These are phyloP conservation scores for Edaphochlamys debaryana DNA, from an alignment of 139 green algal species.

Conservation along the genomic window DNA sequence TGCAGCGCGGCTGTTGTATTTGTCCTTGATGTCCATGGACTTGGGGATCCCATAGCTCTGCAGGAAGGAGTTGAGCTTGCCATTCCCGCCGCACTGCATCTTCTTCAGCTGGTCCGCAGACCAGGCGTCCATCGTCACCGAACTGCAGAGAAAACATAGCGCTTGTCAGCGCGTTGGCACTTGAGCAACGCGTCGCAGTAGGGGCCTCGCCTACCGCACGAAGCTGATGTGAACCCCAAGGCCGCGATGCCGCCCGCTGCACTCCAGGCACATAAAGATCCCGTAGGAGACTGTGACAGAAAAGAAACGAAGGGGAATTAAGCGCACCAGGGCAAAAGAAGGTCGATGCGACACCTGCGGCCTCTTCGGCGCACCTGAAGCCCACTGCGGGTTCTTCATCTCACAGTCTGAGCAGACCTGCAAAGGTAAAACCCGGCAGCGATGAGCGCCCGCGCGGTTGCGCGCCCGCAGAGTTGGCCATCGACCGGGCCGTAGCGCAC, in stretches of 20 bases:
- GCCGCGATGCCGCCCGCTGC: constrained; percentile 92
- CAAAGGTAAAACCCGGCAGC: background rate
- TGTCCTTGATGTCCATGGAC: constrained; percentile 87
- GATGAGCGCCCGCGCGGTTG: background rate
- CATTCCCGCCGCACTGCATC: constrained; percentile 96
- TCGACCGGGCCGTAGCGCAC: constrained; percentile 47
- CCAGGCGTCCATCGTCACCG: constrained; percentile 98
- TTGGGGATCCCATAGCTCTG: constrained; percentile 93
- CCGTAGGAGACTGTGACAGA: constrained; percentile 91
- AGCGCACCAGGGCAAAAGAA: constrained; percentile 51
- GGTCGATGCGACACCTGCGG: background rate
- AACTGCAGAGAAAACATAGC: no score
- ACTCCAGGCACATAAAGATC: constrained; percentile 99
- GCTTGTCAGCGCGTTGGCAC: no score
- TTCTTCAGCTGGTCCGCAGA: constrained; percentile 89
- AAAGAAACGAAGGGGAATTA: constrained; percentile 6
- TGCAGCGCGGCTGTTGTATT: constrained; percentile 93
- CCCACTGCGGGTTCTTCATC: constrained; percentile 96
- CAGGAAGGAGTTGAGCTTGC: constrained; percentile 89
- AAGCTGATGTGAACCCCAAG: constrained; percentile 98
- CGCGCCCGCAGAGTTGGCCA: background rate
- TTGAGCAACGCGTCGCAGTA: no score
- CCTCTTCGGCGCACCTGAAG: constrained; percentile 64
- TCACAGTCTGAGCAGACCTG: constrained; percentile 95
- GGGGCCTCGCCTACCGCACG: constrained; percentile 89